Evolutionary conservation across 164 flowering plant genomes (phyloP).

Genomic region (Chimonanthus salicifolius): DNA sequence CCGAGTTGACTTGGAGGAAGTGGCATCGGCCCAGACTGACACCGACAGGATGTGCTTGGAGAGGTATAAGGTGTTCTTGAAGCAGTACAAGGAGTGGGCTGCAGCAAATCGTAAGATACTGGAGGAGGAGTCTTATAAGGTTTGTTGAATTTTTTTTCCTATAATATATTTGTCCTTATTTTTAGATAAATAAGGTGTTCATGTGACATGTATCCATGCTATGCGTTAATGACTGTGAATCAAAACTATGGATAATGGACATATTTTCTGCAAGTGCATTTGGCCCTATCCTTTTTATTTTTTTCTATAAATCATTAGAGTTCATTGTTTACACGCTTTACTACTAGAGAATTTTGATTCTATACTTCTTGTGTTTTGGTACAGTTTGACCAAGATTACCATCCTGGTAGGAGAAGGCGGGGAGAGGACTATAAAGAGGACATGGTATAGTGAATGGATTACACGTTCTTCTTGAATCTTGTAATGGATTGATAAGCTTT

Average conservation of each 20-base stretch:
- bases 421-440: conserved; percentile 90
- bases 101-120: conserved; percentile 68
- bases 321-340: neutral
- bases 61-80: conserved; percentile 76
- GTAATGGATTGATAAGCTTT: neutral
- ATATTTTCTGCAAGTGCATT: neutral
- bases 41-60: conserved; percentile 46
- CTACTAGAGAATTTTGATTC: neutral
- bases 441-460: conserved; percentile 47
- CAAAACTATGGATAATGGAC: no score
- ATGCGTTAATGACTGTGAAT: no score
- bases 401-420: conserved; percentile 90
- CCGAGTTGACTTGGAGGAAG: conserved; percentile 45
- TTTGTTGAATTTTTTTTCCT: conserved; percentile 8
- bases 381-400: conserved; percentile 68
- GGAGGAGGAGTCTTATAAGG: conserved; percentile 93
- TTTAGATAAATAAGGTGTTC: no score
- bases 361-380: neutral
- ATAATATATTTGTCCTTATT: neutral
- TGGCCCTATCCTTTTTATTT: neutral
- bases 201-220: no score
- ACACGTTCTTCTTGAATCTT: neutral
- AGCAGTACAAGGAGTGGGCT: conserved; percentile 92
- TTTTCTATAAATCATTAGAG: neutral
- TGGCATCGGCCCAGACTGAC: conserved; percentile 35